Percentiles rank a stretch among this genome's conserved stretches.
These are phyloP conservation scores for Acer negundo DNA, from an alignment of 345 rosid genomes.

Conservation along the genomic window DNA sequence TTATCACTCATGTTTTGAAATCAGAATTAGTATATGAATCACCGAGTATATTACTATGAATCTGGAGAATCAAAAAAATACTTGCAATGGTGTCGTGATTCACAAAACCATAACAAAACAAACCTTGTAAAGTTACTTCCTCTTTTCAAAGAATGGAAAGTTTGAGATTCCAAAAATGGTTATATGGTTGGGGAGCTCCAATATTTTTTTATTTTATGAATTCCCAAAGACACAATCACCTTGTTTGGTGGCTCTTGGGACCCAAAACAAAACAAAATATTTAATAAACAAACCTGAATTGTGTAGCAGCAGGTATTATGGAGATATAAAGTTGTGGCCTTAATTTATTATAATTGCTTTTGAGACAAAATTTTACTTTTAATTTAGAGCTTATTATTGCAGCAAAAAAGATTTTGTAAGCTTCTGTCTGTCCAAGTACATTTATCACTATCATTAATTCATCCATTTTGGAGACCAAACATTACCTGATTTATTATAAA, in stretches of 20 bases:
- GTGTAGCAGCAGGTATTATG: neutral
- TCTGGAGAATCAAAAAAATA: too few species aligned
- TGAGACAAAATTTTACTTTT: neutral
- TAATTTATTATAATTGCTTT: neutral
- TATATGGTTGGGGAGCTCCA: neutral
- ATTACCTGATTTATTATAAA: neutral
- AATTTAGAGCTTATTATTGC: neutral
- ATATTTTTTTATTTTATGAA: neutral
- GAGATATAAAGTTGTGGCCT: neutral
- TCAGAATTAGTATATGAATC: too few species aligned
- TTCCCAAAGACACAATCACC: neutral
- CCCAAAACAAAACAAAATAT: neutral
- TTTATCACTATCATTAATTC: neutral
- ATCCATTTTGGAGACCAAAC: neutral
- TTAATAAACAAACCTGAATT: neutral
- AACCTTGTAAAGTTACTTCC: too few species aligned
- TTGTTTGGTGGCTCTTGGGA: constrained; percentile 3
- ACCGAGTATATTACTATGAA: too few species aligned
- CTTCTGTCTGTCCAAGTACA: neutral
- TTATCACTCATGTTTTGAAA: too few species aligned
- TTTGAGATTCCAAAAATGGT: neutral
- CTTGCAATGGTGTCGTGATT: too few species aligned
- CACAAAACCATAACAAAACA: too few species aligned
- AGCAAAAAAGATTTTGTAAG: neutral
- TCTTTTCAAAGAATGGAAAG: too few species aligned